Conservation (phyloP, 495 filamentous ascomycete genomes). For the Penicillium cataractarum region DNA sequence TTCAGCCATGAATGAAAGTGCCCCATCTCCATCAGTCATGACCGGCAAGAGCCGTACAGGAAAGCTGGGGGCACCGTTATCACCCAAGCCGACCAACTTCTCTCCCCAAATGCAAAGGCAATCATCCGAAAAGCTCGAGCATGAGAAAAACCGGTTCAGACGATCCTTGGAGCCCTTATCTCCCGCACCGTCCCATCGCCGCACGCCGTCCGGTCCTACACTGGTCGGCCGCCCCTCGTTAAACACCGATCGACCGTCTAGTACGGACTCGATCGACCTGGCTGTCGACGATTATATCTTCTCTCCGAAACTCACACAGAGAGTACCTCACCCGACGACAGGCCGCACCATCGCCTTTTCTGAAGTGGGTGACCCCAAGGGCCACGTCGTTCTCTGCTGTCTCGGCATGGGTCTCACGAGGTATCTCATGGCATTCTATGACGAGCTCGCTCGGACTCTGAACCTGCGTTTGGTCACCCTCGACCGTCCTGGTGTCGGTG, state of each 20-base stretch:
- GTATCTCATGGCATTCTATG: constrained; percentile 96
- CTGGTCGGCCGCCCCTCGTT: constrained; percentile 35
- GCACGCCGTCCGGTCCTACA: constrained; percentile 41
- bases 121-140: constrained; percentile 42
- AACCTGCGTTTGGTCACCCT: constrained; percentile 90
- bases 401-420: constrained; percentile 97
- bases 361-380: constrained; percentile 91
- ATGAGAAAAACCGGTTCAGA: constrained; percentile 40
- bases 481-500: constrained; percentile 92
- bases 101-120: constrained; percentile 43
- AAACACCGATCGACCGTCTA: constrained; percentile 62
- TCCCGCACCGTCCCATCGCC: constrained; percentile 44
- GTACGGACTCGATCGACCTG: constrained; percentile 84
- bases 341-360: constrained; percentile 92
- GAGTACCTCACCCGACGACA: constrained; percentile 79
- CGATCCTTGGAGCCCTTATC: constrained; percentile 43
- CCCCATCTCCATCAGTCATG: constrained; percentile 69
- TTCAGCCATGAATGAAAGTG: constrained; percentile 59
- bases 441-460: constrained; percentile 88
- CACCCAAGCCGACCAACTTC: constrained; percentile 49
- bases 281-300: constrained; percentile 85
- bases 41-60: constrained; percentile 53
- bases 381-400: constrained; percentile 92
- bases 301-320: constrained; percentile 83
- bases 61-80: constrained; percentile 44